Base-by-base conservation (phyloP, 129 eudicot genomes). In the Saussurea involucrata region DNA sequence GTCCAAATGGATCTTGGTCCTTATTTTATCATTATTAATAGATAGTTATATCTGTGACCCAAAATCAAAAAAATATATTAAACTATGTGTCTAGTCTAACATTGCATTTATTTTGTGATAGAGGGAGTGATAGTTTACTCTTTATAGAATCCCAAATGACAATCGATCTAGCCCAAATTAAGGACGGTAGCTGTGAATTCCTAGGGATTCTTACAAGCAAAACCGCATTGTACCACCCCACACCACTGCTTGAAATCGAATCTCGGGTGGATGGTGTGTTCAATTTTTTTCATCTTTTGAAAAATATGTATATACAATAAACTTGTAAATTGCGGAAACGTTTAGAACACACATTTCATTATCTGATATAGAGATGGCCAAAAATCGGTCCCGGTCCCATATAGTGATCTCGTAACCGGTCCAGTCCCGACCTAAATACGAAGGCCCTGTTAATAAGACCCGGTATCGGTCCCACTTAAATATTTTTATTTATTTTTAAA, bases 71-170 rank as follows among this genome's bases (percentile, higher is more conserved):
- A 21, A 7, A 8, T 8, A 58, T 46, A 46, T 58, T 6, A 58
- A 20, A 20, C 64, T 8, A 8, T 25, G 40, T 8, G 6, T 24
- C 75, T 9, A 27, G 37, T 71, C 63, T 71, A 55, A 18, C 42
- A 28, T 36, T 57, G 28, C 76, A 29, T 72, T 72, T 10, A 73
- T 4, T 74, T 63, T 74, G 17, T 49, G 28, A 49, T n/a, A 49
- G 7, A 5, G 6, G 12, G 64, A 58, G 27, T 58, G 20, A 17
- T 6, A 57, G 22, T 57, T 57, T 20, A 53, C 63, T 18, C 63
- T 57, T 57, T 57, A 4, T 11, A 20, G 63, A 57, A 57, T 57
- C 63, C n/a, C 63, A 55, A 55, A n/a, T n/a, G n/a, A n/a, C 57
- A 46, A 46, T 46, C 18, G 4, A 46, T 15, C 57, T 15, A 46